Conservation (phyloP, 2,329 filamentous ascomycete genomes). For the Diplodia scrobiculata region DNA sequence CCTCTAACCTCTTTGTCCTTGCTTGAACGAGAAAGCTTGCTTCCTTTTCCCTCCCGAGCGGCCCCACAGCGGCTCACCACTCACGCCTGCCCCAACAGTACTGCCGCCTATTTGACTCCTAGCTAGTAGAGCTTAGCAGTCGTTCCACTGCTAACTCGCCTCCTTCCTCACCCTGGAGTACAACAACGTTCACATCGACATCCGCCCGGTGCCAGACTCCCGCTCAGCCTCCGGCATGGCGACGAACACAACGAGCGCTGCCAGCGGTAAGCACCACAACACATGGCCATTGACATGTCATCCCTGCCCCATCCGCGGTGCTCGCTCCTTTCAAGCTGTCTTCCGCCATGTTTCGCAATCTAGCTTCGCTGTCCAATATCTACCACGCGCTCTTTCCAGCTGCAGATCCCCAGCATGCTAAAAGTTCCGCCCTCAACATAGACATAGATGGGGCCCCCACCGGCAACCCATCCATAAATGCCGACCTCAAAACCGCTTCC, state of each 20-base stretch:
- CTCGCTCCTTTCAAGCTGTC: not conserved
- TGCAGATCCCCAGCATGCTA: not conserved
- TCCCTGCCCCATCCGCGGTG: not conserved
- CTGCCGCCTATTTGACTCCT: conserved; percentile 2
- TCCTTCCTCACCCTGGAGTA: conserved; percentile 23
- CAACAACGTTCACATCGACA: conserved; percentile 29
- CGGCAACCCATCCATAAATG: conserved; percentile 31
- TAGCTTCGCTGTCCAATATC: not conserved
- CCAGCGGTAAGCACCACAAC: conserved; percentile 9
- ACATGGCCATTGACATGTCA: not conserved
- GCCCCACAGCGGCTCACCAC: conserved; percentile 9
- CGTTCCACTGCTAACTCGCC: not conserved
- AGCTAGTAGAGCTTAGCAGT: conserved; percentile 16
- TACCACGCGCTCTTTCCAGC: not conserved
- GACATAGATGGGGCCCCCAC: conserved; percentile 33
- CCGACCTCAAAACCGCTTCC: not conserved
- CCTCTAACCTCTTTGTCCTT: conserved; percentile 13
- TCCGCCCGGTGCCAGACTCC: conserved; percentile 21
- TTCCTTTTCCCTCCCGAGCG: conserved; percentile 1
- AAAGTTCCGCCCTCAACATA: conserved; percentile 11
- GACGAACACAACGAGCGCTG: conserved; percentile 17
- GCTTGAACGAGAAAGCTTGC: conserved; percentile 17
- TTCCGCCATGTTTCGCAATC: not conserved
- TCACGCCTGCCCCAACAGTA: not conserved
- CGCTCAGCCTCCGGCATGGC: conserved; percentile 20